phyloP scores from a whole-genome alignment of 768 basidiomycete genomes.

The Nidularia pulvinata region DNA sequence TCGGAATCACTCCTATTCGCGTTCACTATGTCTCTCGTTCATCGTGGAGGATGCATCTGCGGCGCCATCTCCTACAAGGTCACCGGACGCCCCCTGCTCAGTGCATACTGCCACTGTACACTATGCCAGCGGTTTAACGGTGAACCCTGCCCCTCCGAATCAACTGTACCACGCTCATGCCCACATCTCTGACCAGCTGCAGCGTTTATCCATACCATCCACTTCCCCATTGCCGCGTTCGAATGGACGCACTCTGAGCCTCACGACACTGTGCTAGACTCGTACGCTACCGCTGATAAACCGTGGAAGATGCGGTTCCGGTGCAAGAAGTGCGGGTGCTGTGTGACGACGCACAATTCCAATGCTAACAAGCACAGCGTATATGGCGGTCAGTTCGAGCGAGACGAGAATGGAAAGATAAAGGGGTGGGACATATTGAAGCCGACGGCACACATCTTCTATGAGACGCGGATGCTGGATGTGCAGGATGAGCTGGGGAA shows the following conservation, averaged over 20 bases:
- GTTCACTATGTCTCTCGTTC: slow-evolving; percentile 10
- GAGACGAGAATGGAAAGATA: slow-evolving; percentile 49
- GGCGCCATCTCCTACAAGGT: slow-evolving; percentile 47
- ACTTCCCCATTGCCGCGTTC: slow-evolving; percentile 50
- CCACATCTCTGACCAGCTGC: slow-evolving; percentile 31
- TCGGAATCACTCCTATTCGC: background rate
- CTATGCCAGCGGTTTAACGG: slow-evolving; percentile 65
- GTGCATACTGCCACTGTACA: slow-evolving; percentile 72
- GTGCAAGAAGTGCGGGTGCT: slow-evolving; percentile 60
- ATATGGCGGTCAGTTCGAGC: slow-evolving; percentile 56
- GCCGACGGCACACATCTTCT: slow-evolving; percentile 70
- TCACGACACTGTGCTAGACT: slow-evolving; percentile 33
- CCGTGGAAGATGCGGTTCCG: slow-evolving; percentile 63
- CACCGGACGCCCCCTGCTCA: slow-evolving; percentile 44
- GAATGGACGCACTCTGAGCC: slow-evolving; percentile 48
- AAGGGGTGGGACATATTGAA: slow-evolving; percentile 52
- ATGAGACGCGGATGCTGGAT: slow-evolving; percentile 59
- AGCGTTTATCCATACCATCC: slow-evolving; percentile 63
- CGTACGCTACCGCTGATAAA: slow-evolving; percentile 45
- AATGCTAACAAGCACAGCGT: slow-evolving; percentile 49
- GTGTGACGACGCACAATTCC: slow-evolving; percentile 52
- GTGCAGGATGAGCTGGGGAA: slow-evolving; percentile 56
- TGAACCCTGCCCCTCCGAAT: slow-evolving; percentile 14
- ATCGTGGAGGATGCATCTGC: slow-evolving; percentile 61
- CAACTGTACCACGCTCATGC: too few species aligned